Evolutionary conservation across 345 rosid genomes (phyloP).

Genomic region (Hibiscus trionum): DNA sequence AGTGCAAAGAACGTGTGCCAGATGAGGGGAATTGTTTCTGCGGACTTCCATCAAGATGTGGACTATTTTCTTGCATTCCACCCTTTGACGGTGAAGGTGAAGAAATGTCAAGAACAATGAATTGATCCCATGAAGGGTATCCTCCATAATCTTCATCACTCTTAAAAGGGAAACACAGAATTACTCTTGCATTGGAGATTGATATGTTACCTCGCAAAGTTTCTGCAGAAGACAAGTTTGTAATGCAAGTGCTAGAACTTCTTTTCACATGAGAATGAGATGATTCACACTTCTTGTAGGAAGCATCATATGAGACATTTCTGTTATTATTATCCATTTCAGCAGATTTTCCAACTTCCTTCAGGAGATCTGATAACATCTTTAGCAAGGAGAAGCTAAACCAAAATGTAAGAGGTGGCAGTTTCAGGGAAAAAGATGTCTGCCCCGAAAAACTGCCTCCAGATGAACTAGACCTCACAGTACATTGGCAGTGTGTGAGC

Average conservation of each 20-base stretch:
- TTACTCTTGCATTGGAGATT: constrained; percentile 54
- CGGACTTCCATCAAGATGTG: constrained; percentile 25
- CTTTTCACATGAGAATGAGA: constrained; percentile 19
- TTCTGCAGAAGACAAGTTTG: constrained; percentile 31
- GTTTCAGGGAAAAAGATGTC: constrained; percentile 47
- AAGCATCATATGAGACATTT: constrained; percentile 15
- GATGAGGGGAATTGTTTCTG: constrained; percentile 34
- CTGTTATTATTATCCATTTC: constrained; percentile 19
- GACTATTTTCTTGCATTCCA: constrained; percentile 15
- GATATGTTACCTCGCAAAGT: constrained; percentile 49
- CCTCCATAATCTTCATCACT: constrained; percentile 26
- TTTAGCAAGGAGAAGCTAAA: constrained; percentile 48
- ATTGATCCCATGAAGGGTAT: constrained; percentile 46
- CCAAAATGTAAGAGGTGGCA: constrained; percentile 70
- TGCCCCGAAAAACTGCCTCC: constrained; percentile 31
- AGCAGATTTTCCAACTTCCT: constrained; percentile 38
- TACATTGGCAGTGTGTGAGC: constrained; percentile 34
- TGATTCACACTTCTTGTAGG: constrained; percentile 17
- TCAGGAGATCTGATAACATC: constrained; percentile 45
- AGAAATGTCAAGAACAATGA: constrained; percentile 60
- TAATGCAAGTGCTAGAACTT: constrained; percentile 20
- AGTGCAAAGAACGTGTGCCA: constrained; percentile 40
- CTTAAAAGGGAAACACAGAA: constrained; percentile 66
- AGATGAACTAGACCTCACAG: constrained; percentile 28
- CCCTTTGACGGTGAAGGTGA: constrained; percentile 29